Base-by-base conservation (phyloP, 495 filamentous ascomycete species). In the Penicillium roqueforti region DNA sequence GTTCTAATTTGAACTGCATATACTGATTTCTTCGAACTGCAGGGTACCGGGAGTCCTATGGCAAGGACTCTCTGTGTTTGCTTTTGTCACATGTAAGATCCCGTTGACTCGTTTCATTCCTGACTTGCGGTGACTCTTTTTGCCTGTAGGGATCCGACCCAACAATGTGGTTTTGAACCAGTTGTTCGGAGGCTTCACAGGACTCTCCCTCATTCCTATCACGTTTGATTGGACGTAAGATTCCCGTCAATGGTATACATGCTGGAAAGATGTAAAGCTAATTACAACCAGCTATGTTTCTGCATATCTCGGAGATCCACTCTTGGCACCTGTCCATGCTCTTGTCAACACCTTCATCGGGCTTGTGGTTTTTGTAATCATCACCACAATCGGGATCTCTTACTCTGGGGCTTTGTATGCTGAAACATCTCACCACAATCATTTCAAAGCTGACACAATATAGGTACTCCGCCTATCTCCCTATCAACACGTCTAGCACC, bases 211-310 rank as follows among this genome's bases (percentile, higher is more conserved):
- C 28, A 54, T 84, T 6, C 82, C 82, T 10, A 77, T 86, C 39
- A 86, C 81, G 6, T 83, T 86, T 53, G 82, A 86, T 66, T 86
- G 82, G 83, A 83, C 80, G 37, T 79, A 25, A 40, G 57, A 55
- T 31, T 4, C 31, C 31, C 1, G 13, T 32, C 40, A 14, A 11
- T 28, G n/a, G 6, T 6, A 1, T 8, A 25, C 8, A 5, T 13
- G 1, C 7, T 37, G 14, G 14, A 7, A n/a, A 1, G 32, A 42
- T 4, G 13, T 9, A 18, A 32, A 31, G 14, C 45, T 59, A 20
- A 53, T n/a, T 16, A 10, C 9, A 16, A 40, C 3, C 31, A 63
- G 57, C 10, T 63, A 80, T 26, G 78, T 85, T 42, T 71, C 80
- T 3, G 80, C 80, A 22, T 84, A 77, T 59, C 68, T 82, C 29